These are phyloP conservation scores for Paramecium sonneborni DNA, from an alignment of 73 alveolate species.

Conservation along the genomic window DNA sequence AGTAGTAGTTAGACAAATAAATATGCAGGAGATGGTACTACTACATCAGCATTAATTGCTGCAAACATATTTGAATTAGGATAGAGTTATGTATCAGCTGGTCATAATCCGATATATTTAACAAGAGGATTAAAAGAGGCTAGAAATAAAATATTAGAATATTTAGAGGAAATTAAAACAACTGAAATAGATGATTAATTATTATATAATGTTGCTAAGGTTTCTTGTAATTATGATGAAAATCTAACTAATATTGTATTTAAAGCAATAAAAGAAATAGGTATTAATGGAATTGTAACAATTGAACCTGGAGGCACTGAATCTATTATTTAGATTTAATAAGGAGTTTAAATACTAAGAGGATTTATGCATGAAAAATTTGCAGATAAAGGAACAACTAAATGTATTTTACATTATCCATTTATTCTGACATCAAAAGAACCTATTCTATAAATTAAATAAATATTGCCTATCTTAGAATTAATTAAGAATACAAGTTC, in stretches of 20 bases:
- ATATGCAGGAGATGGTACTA: conserved; percentile 96
- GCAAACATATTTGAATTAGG: conserved; percentile 68
- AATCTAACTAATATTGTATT: conserved; percentile 9
- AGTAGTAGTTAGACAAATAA: conserved; percentile 78
- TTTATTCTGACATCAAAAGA: conserved; percentile 70
- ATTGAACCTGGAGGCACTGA: conserved; percentile 45
- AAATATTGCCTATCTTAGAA: conserved; percentile 73
- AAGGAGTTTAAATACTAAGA: not conserved
- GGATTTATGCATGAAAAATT: conserved; percentile 49
- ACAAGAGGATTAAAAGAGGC: conserved; percentile 63
- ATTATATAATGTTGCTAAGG: conserved; percentile 8
- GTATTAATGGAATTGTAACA: conserved; percentile 2
- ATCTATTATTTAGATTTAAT: not conserved
- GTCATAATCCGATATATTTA: conserved; percentile 55
- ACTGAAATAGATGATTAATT: conserved; percentile 44
- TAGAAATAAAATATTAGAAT: conserved; percentile 25
- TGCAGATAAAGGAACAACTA: conserved; percentile 28
- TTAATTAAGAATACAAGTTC: conserved; percentile 66
- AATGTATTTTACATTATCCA: conserved; percentile 71
- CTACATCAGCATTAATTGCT: conserved; percentile 86
- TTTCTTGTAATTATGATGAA: conserved; percentile 68
- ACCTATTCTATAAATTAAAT: conserved; percentile 68
- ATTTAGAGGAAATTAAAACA: conserved; percentile 44
- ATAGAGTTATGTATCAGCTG: conserved; percentile 43
- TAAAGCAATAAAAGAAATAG: conserved; percentile 53